phyloP scores from a whole-genome alignment of 164 flowering plant species.

The Dillenia turbinata region DNA sequence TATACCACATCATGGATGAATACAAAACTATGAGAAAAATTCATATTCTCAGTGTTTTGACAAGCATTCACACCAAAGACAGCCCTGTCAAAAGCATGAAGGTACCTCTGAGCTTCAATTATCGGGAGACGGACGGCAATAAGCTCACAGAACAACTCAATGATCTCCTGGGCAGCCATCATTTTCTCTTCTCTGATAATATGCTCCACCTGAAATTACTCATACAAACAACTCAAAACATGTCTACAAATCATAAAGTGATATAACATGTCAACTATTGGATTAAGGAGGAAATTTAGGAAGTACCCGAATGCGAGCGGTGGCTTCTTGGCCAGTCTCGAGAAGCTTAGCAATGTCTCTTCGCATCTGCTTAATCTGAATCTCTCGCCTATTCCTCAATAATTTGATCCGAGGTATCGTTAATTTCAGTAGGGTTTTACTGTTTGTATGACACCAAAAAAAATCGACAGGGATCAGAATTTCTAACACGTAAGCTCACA shows the following conservation, averaged over 20 bases:
- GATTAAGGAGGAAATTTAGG: not conserved
- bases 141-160: constrained; percentile 93
- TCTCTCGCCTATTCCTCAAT: constrained; percentile 80
- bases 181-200: constrained; percentile 93
- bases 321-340: constrained; percentile 93
- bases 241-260: not conserved
- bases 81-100: too few relatives aligned
- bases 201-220: constrained; percentile 80
- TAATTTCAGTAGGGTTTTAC: constrained; percentile 86
- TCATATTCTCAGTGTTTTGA: too few relatives aligned
- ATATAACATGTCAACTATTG: not conserved
- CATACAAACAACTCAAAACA: not conserved
- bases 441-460: constrained; percentile 16
- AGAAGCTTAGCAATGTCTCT: constrained; percentile 90
- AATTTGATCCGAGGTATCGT: constrained; percentile 87
- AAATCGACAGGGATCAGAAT: not conserved
- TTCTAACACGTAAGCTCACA: too few relatives aligned
- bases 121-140: constrained; percentile 91
- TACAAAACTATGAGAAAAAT: too few relatives aligned
- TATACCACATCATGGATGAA: too few relatives aligned
- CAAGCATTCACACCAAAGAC: too few relatives aligned
- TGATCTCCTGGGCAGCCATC: constrained; percentile 97
- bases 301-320: constrained; percentile 89
- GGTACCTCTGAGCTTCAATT: constrained; percentile 87
- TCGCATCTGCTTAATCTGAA: constrained; percentile 87